A percentile compares a stretch with the other conserved stretches of the same genome.
phyloP scores from a whole-genome alignment of 768 basidiomycete species.

The Phlebiopsis flavidoalba region DNA sequence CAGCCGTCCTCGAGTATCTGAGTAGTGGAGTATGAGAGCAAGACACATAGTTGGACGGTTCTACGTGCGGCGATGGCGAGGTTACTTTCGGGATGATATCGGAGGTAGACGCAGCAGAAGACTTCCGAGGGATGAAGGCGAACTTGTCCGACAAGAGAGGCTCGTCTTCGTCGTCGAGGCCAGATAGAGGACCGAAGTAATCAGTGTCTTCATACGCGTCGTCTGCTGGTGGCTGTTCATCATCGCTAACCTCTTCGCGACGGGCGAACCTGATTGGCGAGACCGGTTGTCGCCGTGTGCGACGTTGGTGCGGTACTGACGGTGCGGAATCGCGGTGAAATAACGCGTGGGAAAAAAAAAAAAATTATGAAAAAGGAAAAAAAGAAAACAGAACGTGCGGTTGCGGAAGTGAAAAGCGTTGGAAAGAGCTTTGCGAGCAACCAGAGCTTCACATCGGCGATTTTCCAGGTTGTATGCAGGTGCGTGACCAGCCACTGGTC shows the following conservation, averaged over 20 bases:
- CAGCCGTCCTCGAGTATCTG: conserved; percentile 67
- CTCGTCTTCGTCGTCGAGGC: conserved; percentile 17
- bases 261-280: conserved; percentile 71
- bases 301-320: conserved; percentile 10
- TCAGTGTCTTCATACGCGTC: conserved; percentile 19
- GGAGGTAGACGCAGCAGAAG: conserved; percentile 9
- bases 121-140: conserved; percentile 15
- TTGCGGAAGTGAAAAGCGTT: conserved; percentile 16
- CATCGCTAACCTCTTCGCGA: conserved; percentile 2
- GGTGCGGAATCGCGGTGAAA: too few relatives aligned
- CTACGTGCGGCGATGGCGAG: conserved; percentile 12
- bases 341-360: too few relatives aligned
- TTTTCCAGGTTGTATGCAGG: conserved; percentile 53
- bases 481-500: conserved; percentile 80
- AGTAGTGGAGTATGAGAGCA: conserved; percentile 66
- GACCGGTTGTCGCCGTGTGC: conserved; percentile 32
- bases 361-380: too few relatives aligned
- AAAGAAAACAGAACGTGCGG: too few relatives aligned
- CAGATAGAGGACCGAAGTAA: conserved; percentile 24
- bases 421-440: conserved; percentile 53
- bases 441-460: conserved; percentile 59
- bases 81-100: conserved; percentile 5
- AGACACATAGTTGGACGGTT: conserved; percentile 34
- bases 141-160: conserved; percentile 18
- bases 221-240: conserved; percentile 2